A percentile compares a stretch with the other conserved stretches of the same genome.
Conservation (phyloP, 2,329 filamentous ascomycete species). For the Verticillium tricorpus region DNA sequence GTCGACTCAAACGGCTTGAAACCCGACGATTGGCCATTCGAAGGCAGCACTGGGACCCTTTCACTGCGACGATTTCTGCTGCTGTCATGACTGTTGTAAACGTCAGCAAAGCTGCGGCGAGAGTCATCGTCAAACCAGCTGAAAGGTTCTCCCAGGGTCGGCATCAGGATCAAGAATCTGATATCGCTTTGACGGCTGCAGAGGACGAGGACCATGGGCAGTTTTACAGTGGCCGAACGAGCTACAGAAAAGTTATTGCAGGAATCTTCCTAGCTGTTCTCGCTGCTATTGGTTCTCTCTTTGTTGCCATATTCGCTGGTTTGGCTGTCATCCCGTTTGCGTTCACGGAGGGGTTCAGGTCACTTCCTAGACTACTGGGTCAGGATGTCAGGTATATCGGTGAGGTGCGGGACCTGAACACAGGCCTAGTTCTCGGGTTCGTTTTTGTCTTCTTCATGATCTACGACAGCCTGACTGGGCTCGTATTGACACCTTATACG, state of each 20-base stretch:
- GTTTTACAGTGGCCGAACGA: no score
- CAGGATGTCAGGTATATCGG: slow-evolving; percentile 25
- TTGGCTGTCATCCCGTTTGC: slow-evolving; percentile 41
- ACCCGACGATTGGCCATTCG: no score
- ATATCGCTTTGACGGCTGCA: no score
- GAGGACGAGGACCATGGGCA: no score
- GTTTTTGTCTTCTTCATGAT: background rate
- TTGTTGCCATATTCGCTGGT: background rate
- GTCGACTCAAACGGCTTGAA: background rate
- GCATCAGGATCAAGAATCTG: no score
- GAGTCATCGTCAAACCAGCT: slow-evolving; percentile 12
- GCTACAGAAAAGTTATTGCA: background rate
- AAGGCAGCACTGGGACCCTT: no score
- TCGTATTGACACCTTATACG: background rate
- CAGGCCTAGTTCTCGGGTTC: slow-evolving; percentile 20
- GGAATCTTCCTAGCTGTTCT: background rate
- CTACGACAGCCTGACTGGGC: background rate
- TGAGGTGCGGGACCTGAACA: slow-evolving; percentile 39
- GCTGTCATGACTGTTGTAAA: no score
- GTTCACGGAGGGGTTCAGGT: slow-evolving; percentile 47
- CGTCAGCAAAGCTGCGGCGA: slow-evolving; percentile 5
- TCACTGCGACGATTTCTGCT: no score
- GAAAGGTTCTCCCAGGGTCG: background rate
- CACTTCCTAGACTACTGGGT: slow-evolving; percentile 46
- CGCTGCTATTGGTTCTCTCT: background rate